Evolutionary conservation across 2,329 filamentous ascomycete genomes (phyloP), one percentile per base, ranked within the genome.

Genomic region (Cercospora brassicicola): DNA sequence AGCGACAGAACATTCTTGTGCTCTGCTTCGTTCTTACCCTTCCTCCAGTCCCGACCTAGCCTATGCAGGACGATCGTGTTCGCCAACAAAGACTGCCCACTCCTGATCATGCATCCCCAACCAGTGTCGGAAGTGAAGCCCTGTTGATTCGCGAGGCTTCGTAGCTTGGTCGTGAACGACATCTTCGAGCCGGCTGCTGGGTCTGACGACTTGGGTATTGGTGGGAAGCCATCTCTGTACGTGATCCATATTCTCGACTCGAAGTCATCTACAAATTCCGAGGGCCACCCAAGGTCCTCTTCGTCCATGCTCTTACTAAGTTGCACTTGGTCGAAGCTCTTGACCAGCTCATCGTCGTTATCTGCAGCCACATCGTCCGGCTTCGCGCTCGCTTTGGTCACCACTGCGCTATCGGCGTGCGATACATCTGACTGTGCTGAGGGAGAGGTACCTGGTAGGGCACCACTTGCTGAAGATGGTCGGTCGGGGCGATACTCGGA

Each of bases 91-190:
- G 92, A 94, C 82, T 99, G 95, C 3, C 95, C 95, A 5, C 94
- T 97, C 68, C 95, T 86, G 74, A 99, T 98, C 95, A 99, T 99
- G 77, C 95, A 99, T 0, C 95, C 95, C 93, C 96, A 99, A 62
- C 95, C 95, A 9, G 92, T 94, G 78, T 99, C 95, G 1, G 93
- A 94, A 10, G 92, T 91, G 80, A 98, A 99, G 4, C 92, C 93
- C 28, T 85, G 85, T 66, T 92, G 88, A 59, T 97, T 92, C 10
- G 88, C 86, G 5, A 98, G 82, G 76, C 93, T 91, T 76, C 93
- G 91, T 73, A 98, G 84, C 61, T 93, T 90, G 80, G 96, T 94
- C 1, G 92, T 84, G 67, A 98, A 87, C 3, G 92, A 96, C 82
- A 98, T 88, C 7, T 88, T 84, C 3, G 89, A 85, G 0, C 84